A percentile compares a stretch with the other conserved stretches of the same genome.
phyloP scores from a whole-genome alignment of 768 basidiomycete species.

The Suillus brevipes region DNA sequence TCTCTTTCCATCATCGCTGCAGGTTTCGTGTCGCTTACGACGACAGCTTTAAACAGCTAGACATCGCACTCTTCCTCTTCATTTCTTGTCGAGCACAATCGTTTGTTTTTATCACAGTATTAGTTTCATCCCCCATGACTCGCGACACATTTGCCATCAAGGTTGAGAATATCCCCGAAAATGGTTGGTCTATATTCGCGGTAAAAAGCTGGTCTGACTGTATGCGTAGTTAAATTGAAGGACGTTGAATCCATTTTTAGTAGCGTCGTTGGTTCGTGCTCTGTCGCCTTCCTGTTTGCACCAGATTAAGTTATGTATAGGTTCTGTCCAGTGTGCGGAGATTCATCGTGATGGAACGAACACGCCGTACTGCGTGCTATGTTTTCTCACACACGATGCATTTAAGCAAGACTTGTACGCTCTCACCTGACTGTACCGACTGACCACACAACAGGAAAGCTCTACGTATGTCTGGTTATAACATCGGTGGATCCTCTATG shows the following conservation, averaged over 20 bases:
- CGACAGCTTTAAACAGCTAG: neutral
- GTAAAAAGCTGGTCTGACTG: neutral
- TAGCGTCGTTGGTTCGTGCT: slow-evolving; percentile 50
- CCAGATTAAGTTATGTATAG: slow-evolving; percentile 31
- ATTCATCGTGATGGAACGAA: slow-evolving; percentile 34
- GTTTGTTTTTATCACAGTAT: slow-evolving; percentile 13
- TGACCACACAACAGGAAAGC: slow-evolving; percentile 51
- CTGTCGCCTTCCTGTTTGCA: neutral
- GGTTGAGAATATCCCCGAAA: slow-evolving; percentile 41
- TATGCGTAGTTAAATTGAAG: slow-evolving; percentile 33
- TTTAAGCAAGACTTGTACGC: slow-evolving; percentile 44
- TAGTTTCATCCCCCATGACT: slow-evolving; percentile 26
- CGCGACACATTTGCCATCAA: slow-evolving; percentile 41
- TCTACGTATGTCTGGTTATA: slow-evolving; percentile 65
- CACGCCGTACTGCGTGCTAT: slow-evolving; percentile 44
- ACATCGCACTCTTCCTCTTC: neutral
- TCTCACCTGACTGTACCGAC: slow-evolving; percentile 9
- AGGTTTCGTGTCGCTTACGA: slow-evolving; percentile 17
- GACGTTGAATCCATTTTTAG: slow-evolving; percentile 60
- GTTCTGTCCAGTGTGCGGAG: slow-evolving; percentile 52
- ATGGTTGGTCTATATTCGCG: slow-evolving; percentile 26
- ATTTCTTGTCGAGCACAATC: slow-evolving; percentile 6
- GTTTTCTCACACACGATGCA: slow-evolving; percentile 52
- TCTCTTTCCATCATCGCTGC: slow-evolving; percentile 25
- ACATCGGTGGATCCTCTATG: slow-evolving; percentile 54